Conservation (phyloP, 148 eudicot species). For the Persicaria tinctoria region DNA sequence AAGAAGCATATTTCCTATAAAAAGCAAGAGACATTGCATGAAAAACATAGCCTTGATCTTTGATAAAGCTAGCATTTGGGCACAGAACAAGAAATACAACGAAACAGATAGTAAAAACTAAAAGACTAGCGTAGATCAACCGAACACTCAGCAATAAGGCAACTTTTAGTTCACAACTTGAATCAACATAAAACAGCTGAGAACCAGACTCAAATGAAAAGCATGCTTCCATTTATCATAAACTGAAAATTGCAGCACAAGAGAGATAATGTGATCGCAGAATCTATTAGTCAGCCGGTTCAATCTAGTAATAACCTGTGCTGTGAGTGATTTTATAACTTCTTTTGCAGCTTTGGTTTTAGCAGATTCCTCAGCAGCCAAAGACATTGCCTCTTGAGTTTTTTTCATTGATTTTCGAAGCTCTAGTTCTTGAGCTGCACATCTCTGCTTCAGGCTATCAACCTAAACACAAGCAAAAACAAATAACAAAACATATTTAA, state of each 20-base stretch:
- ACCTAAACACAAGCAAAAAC: slow-evolving; percentile 30
- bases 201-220: neutral
- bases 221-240: neutral
- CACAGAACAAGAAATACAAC: neutral
- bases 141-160: no score
- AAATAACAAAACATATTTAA: neutral
- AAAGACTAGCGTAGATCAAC: neutral
- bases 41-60: neutral
- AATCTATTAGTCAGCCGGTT: neutral
- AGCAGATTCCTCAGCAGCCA: slow-evolving; percentile 90
- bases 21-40: neutral
- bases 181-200: no score
- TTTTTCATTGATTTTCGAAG: slow-evolving; percentile 66
- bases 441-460: slow-evolving; percentile 58
- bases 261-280: neutral
- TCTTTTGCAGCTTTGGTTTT: slow-evolving; percentile 97
- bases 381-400: slow-evolving; percentile 70
- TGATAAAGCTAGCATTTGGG: neutral
- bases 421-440: slow-evolving; percentile 77
- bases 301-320: slow-evolving; percentile 49
- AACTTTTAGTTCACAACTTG: no score
- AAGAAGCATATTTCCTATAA: neutral
- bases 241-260: neutral
- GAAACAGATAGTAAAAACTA: neutral
- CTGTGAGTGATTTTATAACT: slow-evolving; percentile 78